Evolutionary conservation across 768 basidiomycete genomes (phyloP), one percentile per base, ranked within the genome.

Genomic region (Tubosaeta sp.): DNA sequence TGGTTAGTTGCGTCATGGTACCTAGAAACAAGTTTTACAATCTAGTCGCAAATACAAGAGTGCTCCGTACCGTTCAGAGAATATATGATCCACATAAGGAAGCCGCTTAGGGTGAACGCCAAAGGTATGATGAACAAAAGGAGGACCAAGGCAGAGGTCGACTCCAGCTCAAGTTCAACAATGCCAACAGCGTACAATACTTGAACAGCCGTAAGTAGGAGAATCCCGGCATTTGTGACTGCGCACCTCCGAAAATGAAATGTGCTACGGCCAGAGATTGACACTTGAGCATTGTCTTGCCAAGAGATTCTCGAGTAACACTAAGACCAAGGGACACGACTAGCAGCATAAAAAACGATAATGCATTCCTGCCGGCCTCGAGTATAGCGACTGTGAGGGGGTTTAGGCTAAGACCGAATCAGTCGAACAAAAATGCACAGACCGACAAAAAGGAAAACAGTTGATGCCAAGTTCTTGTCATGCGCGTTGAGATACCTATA

Each of bases 1-100:
- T 79, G 24, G 80, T 81, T 18, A 99, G 81, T 67, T 97, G 90
- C 5, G 78, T 71, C 65, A 96, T 94, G 0, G 96, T 99, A 12
- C 86, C 92, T 90, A 66, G 44, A 43, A 63, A 45, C 11, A 43
- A 53, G 34, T 45, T 55, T 56, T 49, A 54, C 53, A 12, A 41
- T 29, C 38, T 21, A 2, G 31, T 34, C 9, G 12, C 13, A 10
- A 44, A 35, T 16, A 41, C 3, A 25, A 50, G 6, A 16, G 21
- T 42, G 14, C n/a, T 47, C 68, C 77, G 25, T 55, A 92, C 92
- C 85, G 61, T 92, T 94, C 44, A 96, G 73, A 11, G 89, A 81
- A 66, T 94, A 87, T 73, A 95, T 81, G 46, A 95, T 97, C 95
- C 95, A 98, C 56, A 95, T 77, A 22, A 99, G 78, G 76, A 97